These are phyloP conservation scores for Aspergillus intermedius DNA, from an alignment of 2,329 filamentous ascomycete species.

Conservation along the genomic window DNA sequence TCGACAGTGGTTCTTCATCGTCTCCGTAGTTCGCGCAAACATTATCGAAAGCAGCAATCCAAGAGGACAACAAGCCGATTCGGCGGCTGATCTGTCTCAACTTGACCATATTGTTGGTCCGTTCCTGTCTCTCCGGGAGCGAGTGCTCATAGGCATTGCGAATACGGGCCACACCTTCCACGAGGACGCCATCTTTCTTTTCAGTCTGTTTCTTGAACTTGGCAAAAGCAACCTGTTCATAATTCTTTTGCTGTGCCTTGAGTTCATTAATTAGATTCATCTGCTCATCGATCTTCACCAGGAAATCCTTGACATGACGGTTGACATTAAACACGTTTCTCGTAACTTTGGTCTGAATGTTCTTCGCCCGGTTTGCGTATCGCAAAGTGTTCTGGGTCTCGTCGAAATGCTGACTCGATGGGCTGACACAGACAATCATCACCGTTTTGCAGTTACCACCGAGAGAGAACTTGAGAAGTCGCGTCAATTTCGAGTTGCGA, in stretches of 20 bases:
- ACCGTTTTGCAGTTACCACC: constrained; percentile 98
- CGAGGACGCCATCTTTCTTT: constrained; percentile 68
- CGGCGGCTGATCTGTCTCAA: constrained; percentile 75
- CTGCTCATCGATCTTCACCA: constrained; percentile 99
- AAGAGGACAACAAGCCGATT: constrained; percentile 78
- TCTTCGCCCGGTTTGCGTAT: constrained; percentile 96
- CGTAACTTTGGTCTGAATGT: constrained; percentile 99
- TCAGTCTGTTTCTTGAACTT: constrained; percentile 90
- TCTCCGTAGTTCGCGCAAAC: constrained; percentile 64
- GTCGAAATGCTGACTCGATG: constrained; percentile 93
- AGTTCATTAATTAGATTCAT: constrained; percentile 95
- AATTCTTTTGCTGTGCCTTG: constrained; percentile 85
- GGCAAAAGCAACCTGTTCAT: constrained; percentile 69
- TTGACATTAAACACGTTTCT: constrained; percentile 99
- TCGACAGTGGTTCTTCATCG: constrained; percentile 59
- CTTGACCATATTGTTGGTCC: constrained; percentile 71
- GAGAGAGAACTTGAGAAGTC: constrained; percentile 90
- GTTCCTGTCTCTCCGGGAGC: constrained; percentile 68
- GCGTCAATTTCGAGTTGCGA: constrained; percentile 93
- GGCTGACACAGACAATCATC: constrained; percentile 98
- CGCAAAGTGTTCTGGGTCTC: constrained; percentile 97
- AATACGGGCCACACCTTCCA: constrained; percentile 74
- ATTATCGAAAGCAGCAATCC: constrained; percentile 85
- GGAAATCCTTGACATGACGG: constrained; percentile 95
- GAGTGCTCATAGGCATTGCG: constrained; percentile 80